Conservation (phyloP, 2,329 filamentous ascomycete genomes). For the Ophiostoma perfectum region DNA sequence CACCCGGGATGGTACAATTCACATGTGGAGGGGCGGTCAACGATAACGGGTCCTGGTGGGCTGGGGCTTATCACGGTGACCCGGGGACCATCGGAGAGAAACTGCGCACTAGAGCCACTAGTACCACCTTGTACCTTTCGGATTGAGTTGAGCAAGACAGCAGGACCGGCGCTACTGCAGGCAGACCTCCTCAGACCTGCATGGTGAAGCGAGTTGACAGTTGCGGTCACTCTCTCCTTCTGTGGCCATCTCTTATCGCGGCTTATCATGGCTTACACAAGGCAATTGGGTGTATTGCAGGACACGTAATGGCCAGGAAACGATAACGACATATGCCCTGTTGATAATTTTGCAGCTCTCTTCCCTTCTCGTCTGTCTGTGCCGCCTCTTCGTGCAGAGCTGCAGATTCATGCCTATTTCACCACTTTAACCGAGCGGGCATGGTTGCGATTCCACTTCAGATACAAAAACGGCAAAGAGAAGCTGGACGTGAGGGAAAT, state of each 20-base stretch:
- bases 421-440: conserved; percentile 1
- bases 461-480: conserved; percentile 3
- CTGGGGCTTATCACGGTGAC: conserved; percentile 3
- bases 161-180: not conserved
- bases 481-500: not conserved
- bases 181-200: not conserved
- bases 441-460: not conserved
- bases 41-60: not conserved
- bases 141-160: not conserved
- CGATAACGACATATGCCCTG: not conserved
- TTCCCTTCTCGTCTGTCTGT: not conserved
- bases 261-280: not conserved
- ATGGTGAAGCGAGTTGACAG: not conserved
- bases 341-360: not conserved
- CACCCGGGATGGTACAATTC: not conserved
- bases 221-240: not conserved
- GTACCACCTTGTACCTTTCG: not conserved
- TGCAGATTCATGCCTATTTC: not conserved
- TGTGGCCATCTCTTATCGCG: not conserved
- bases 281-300: not conserved
- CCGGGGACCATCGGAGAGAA: not conserved
- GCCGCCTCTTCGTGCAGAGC: not conserved
- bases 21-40: conserved; percentile 12
- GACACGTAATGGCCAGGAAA: not conserved
- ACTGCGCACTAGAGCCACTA: not conserved